phyloP scores from a whole-genome alignment of 768 basidiomycete species.

The Glaciozyma martinii region DNA sequence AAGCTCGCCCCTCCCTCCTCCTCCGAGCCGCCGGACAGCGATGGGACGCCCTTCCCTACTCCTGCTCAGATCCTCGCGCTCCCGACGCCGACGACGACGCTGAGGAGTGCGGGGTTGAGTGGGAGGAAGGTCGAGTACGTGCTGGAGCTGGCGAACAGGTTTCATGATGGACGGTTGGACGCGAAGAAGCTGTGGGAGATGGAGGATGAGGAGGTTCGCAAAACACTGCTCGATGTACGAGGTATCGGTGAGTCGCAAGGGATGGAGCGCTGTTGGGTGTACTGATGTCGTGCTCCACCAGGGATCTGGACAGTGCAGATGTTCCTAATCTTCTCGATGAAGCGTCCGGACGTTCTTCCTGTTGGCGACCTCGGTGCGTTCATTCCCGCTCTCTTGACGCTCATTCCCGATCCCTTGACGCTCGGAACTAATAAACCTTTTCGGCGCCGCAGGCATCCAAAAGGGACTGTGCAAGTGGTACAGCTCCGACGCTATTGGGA shows the following conservation, averaged over 20 bases:
- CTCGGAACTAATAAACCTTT: no score
- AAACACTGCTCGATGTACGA: constrained; percentile 58
- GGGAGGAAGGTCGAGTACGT: constrained; percentile 85
- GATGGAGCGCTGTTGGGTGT: constrained; percentile 18
- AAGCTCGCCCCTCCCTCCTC: constrained; percentile 38
- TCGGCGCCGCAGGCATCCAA: constrained; percentile 35
- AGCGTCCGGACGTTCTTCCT: constrained; percentile 67
- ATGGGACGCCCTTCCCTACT: constrained; percentile 50
- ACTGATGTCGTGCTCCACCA: not conserved
- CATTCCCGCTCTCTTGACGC: not conserved
- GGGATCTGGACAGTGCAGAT: constrained; percentile 42
- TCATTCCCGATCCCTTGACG: not conserved
- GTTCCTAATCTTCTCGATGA: constrained; percentile 80
- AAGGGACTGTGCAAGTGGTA: constrained; percentile 33
- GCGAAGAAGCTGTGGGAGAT: constrained; percentile 61
- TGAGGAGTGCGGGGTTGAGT: constrained; percentile 69
- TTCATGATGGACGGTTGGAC: constrained; percentile 69
- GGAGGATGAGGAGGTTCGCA: constrained; percentile 54
- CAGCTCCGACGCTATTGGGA: constrained; percentile 18
- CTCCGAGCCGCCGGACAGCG: constrained; percentile 3
- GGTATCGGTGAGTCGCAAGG: constrained; percentile 28
- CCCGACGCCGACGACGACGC: constrained; percentile 42
- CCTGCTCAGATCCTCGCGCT: constrained; percentile 55
- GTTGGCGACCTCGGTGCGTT: constrained; percentile 40
- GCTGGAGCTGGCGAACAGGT: constrained; percentile 65